phyloP scores from a whole-genome alignment of 345 rosid genomes.

The Excoecaria agallocha region DNA sequence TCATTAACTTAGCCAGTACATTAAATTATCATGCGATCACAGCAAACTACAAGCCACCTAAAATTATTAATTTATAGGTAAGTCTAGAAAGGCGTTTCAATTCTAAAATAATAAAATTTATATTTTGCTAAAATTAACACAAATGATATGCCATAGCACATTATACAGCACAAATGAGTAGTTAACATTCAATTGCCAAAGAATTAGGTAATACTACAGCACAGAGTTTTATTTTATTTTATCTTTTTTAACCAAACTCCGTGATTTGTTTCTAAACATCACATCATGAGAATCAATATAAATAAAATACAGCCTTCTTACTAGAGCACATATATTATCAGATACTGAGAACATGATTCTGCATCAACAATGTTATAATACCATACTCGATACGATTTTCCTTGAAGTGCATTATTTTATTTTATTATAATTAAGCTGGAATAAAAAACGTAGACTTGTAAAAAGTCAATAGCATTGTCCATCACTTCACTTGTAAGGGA shows the following conservation, averaged over 20 bases:
- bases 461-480: not conserved
- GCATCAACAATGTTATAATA: too few species aligned
- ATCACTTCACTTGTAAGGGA: too few species aligned
- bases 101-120: not conserved
- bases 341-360: not conserved
- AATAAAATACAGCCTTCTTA: not conserved
- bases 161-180: not conserved
- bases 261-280: not conserved
- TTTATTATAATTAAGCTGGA: not conserved
- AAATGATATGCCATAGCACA: not conserved
- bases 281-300: not conserved
- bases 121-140: not conserved
- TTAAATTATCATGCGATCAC: not conserved
- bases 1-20: constrained; percentile 2
- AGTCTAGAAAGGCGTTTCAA: not conserved
- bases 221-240: too few species aligned
- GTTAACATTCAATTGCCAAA: not conserved
- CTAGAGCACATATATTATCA: not conserved
- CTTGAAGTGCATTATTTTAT: not conserved
- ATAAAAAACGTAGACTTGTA: not conserved
- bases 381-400: not conserved
- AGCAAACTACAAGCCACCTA: not conserved
- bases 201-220: not conserved
- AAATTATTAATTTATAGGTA: not conserved
- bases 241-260: not conserved